A percentile compares a stretch with the other conserved stretches of the same genome.
phyloP scores from a whole-genome alignment of 208 protist genomes.

The Trypanosoma mega region DNA sequence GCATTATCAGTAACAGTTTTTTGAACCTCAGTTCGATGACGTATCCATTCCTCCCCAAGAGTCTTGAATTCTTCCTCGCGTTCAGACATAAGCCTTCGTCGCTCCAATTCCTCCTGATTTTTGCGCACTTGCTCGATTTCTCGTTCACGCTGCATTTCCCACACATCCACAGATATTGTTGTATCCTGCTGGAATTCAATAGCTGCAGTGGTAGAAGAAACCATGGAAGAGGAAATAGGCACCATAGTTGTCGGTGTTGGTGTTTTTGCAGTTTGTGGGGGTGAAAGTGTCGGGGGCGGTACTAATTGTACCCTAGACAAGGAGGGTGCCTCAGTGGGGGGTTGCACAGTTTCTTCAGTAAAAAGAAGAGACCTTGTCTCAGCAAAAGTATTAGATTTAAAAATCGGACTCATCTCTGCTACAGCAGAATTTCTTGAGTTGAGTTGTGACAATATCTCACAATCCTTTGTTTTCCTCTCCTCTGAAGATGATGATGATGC shows the following conservation, averaged over 20 bases:
- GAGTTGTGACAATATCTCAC: too few relatives aligned
- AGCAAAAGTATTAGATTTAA: neutral
- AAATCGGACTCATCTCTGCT: neutral
- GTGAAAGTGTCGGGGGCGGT: too few relatives aligned
- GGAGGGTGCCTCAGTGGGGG: too few relatives aligned
- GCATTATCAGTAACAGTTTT: neutral
- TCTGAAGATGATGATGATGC: too few relatives aligned
- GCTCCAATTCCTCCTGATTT: slow-evolving; percentile 61
- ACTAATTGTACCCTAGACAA: too few relatives aligned
- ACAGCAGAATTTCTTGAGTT: neutral
- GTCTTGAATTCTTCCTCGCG: slow-evolving; percentile 64
- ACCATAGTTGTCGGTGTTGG: slow-evolving; percentile 29
- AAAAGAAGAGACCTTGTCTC: neutral
- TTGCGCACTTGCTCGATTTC: slow-evolving; percentile 70
- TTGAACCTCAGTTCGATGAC: slow-evolving; percentile 19
- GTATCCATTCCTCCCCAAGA: slow-evolving; percentile 68
- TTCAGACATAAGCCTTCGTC: slow-evolving; percentile 30
- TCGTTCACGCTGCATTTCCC: slow-evolving; percentile 82
- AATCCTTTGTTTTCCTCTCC: too few relatives aligned
- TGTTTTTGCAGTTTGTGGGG: neutral
- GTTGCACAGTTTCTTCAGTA: neutral
- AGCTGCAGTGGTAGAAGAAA: neutral
- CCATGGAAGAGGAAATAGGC: slow-evolving; percentile 11
- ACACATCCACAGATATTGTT: slow-evolving; percentile 69
- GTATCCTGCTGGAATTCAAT: slow-evolving; percentile 7